phyloP scores from a whole-genome alignment of 2,329 filamentous ascomycete genomes.

The Truncatella angustata region DNA sequence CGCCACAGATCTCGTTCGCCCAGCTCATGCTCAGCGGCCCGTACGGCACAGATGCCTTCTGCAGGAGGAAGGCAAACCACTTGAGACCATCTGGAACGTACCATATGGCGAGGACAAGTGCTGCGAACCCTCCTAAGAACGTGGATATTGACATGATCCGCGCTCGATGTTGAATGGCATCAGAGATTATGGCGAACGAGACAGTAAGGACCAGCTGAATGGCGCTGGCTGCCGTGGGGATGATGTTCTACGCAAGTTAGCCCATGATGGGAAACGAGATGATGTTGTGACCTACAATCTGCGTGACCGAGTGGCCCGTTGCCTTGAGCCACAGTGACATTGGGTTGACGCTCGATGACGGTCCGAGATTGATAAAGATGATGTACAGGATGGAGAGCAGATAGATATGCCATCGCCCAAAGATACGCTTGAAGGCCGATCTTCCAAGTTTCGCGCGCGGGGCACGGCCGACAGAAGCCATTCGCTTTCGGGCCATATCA shows the following conservation, averaged over 20 bases:
- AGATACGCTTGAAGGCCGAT: constrained; percentile 17
- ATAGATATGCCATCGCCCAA: constrained; percentile 34
- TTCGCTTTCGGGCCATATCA: constrained; percentile 17
- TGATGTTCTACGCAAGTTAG: constrained; percentile 36
- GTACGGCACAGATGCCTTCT: constrained; percentile 17
- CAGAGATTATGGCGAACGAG: constrained; percentile 51
- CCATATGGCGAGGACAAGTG: constrained; percentile 20
- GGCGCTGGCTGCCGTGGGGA: constrained; percentile 45
- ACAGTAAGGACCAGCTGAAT: constrained; percentile 54
- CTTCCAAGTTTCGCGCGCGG: constrained; percentile 17
- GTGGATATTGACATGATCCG: constrained; percentile 30
- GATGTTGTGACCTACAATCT: constrained; percentile 44
- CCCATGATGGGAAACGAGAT: too few relatives aligned
- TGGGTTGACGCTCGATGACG: constrained; percentile 32
- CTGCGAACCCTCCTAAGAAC: constrained; percentile 17
- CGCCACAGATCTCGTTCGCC: constrained; percentile 35
- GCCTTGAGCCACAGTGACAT: constrained; percentile 39
- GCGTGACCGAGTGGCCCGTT: constrained; percentile 40
- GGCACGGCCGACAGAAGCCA: constrained; percentile 18
- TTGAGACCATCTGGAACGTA: constrained; percentile 20
- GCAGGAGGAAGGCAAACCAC: constrained; percentile 20
- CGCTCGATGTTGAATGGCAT: constrained; percentile 36
- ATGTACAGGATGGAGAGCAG: constrained; percentile 34
- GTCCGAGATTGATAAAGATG: constrained; percentile 35
- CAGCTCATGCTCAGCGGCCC: constrained; percentile 27